A percentile compares a stretch with the other conserved stretches of the same genome.
phyloP scores from a whole-genome alignment of 371 early-diverging fungal genomes.

The Mucor indicus region DNA sequence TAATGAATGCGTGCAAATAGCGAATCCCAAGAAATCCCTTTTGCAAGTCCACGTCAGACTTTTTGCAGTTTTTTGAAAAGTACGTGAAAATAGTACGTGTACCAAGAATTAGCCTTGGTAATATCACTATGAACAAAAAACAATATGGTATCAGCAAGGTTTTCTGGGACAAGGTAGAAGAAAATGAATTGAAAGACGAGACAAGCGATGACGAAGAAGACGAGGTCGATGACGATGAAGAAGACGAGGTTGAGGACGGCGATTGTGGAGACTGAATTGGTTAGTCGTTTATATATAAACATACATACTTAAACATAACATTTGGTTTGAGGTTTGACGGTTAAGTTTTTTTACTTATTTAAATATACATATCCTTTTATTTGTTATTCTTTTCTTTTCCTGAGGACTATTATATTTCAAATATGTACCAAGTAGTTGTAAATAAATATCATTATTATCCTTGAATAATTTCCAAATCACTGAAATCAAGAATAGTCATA shows the following conservation, averaged over 20 bases:
- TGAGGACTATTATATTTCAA: too few relatives aligned
- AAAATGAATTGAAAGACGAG: conserved; percentile 5
- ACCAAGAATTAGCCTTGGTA: too few relatives aligned
- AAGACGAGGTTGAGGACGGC: not conserved
- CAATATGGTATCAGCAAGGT: conserved; percentile 6
- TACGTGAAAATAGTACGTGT: too few relatives aligned
- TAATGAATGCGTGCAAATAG: too few relatives aligned
- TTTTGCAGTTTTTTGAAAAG: not conserved
- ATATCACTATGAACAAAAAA: not conserved
- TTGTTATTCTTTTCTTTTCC: too few relatives aligned
- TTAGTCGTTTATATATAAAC: too few relatives aligned
- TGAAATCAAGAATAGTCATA: too few relatives aligned
- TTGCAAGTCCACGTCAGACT: too few relatives aligned
- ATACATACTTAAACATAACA: not conserved
- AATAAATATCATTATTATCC: too few relatives aligned
- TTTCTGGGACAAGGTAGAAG: conserved; percentile 6
- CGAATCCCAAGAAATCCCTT: too few relatives aligned
- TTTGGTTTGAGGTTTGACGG: not conserved
- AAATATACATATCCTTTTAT: not conserved
- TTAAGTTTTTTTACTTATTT: not conserved
- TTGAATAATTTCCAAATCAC: too few relatives aligned
- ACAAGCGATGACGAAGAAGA: not conserved
- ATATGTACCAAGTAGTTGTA: too few relatives aligned
- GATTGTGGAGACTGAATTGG: not conserved
- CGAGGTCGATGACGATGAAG: conserved; percentile 3